phyloP scores from a whole-genome alignment of 2,329 filamentous ascomycete species.

The Chrysoporthe deuterocubensis region DNA sequence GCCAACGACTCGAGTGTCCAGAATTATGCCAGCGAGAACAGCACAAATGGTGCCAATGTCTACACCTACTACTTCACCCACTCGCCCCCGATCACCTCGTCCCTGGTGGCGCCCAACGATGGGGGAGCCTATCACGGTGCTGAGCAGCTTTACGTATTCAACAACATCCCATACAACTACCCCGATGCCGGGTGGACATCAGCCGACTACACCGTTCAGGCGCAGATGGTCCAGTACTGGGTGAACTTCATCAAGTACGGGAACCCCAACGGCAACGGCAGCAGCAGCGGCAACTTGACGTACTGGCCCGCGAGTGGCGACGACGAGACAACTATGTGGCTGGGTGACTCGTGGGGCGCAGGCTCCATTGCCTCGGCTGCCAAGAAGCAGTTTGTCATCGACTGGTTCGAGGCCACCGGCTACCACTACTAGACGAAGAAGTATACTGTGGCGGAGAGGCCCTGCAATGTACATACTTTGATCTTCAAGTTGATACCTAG shows the following conservation, averaged over 20 bases:
- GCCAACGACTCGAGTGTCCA: slow-evolving; percentile 8
- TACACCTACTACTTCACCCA: slow-evolving; percentile 1
- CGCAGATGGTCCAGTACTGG: neutral
- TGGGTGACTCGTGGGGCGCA: slow-evolving; percentile 1
- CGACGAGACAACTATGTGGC: slow-evolving; percentile 6
- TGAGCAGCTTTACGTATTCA: slow-evolving; percentile 9
- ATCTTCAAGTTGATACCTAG: too few relatives aligned
- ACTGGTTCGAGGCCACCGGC: neutral
- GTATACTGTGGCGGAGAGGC: too few relatives aligned
- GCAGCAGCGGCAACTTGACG: slow-evolving; percentile 1
- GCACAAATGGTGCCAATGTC: neutral
- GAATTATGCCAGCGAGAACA: slow-evolving; percentile 3
- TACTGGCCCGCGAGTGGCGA: slow-evolving; percentile 10
- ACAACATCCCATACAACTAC: slow-evolving; percentile 11
- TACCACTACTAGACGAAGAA: neutral
- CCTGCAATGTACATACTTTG: too few relatives aligned
- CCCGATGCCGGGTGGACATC: neutral
- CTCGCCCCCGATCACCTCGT: neutral
- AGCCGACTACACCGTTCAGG: neutral
- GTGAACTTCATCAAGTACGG: slow-evolving; percentile 11
- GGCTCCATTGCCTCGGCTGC: neutral
- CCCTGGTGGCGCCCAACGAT: neutral
- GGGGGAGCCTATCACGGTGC: neutral
- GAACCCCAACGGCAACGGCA: neutral
- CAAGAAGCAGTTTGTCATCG: slow-evolving; percentile 2